Evolutionary conservation across 2,329 filamentous ascomycete species (phyloP), one percentile per base, ranked within the genome.

Genomic region (Aspergillus sp.): DNA sequence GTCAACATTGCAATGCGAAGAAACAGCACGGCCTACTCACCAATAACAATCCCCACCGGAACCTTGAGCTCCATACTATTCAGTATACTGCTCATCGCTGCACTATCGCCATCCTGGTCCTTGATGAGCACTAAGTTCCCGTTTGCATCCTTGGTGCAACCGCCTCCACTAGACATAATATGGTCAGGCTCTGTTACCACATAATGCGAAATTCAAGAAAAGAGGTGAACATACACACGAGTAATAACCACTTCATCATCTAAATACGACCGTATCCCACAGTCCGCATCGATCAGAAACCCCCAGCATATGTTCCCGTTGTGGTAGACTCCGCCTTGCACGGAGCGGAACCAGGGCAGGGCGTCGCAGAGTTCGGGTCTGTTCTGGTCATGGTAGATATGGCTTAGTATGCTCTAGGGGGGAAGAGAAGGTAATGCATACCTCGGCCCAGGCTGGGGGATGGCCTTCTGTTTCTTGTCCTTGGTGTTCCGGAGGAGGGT

Each of bases 161-260:
- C 81, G 13, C 87, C 87, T 9, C 87, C 86, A 19, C 83, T 84
- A 38, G 45, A 36, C 32, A 36, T 13, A 2, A 36, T 23, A 21
- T 17, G 23, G 19, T 19, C 2, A 25, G 23, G 5, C 23, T 10
- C 9, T 30, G 7, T 30, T 9, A 9, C 7, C 28, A 30, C 5
- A 30, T 30, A 30, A n/a, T 32, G 9, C 19, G 5, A 12, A 12
- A 1, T 55, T 12, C 4, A 54, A 36, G 23, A 23, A 0, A 15
- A 6, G 0, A 48, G 49, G 5, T 19, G 25, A 4, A 77, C 84
- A 73, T 76, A 87, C 86, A 87, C 77, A 57, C 85, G 80, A 4
- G 86, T 83, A 52, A 92, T 87, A 36, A 91, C 79, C 2, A 91
- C 78, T 56, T 89, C 82, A 1, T 81, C 78, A 36, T 83, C 82